These are phyloP conservation scores for Cystofilobasidium ferigula DNA, from an alignment of 768 basidiomycete species.

Conservation along the genomic window DNA sequence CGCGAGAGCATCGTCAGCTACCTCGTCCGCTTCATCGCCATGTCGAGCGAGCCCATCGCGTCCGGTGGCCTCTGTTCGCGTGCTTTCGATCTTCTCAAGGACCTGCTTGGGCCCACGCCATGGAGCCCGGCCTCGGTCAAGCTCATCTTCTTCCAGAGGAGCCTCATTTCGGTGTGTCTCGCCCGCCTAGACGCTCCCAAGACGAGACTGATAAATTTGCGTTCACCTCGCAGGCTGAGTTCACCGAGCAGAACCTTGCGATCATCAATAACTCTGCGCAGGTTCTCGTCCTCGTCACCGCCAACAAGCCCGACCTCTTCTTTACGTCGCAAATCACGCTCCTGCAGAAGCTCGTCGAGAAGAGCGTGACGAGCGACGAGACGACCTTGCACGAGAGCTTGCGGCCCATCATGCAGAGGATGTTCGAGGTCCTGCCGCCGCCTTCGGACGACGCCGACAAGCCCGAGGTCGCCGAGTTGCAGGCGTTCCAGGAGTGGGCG, in stretches of 20 bases:
- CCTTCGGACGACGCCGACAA: conserved; percentile 62
- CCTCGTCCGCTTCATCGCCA: conserved; percentile 78
- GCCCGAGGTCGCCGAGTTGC: conserved; percentile 27
- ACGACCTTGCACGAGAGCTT: conserved; percentile 65
- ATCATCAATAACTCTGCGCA: conserved; percentile 72
- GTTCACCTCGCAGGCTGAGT: conserved; percentile 49
- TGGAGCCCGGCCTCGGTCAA: conserved; percentile 90
- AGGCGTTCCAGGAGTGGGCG: conserved; percentile 28
- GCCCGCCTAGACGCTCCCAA: neutral
- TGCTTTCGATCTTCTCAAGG: conserved; percentile 48
- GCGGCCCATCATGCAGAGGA: conserved; percentile 67
- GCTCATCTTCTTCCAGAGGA: conserved; percentile 73
- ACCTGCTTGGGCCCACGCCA: conserved; percentile 68
- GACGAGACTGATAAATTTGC: neutral
- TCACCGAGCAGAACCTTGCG: conserved; percentile 55
- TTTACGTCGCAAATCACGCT: conserved; percentile 57
- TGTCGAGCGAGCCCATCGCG: conserved; percentile 40
- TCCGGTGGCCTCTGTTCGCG: conserved; percentile 38
- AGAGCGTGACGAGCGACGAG: conserved; percentile 74
- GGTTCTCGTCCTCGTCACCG: conserved; percentile 72
- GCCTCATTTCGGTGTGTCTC: conserved; percentile 61
- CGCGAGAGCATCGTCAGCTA: conserved; percentile 91
- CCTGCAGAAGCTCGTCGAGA: conserved; percentile 73
- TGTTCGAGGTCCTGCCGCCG: conserved; percentile 51
- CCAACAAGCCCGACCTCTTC: conserved; percentile 76